These are phyloP conservation scores for Moniliella sp. DNA, from an alignment of 1,284 basidiomycete species.

Conservation along the genomic window DNA sequence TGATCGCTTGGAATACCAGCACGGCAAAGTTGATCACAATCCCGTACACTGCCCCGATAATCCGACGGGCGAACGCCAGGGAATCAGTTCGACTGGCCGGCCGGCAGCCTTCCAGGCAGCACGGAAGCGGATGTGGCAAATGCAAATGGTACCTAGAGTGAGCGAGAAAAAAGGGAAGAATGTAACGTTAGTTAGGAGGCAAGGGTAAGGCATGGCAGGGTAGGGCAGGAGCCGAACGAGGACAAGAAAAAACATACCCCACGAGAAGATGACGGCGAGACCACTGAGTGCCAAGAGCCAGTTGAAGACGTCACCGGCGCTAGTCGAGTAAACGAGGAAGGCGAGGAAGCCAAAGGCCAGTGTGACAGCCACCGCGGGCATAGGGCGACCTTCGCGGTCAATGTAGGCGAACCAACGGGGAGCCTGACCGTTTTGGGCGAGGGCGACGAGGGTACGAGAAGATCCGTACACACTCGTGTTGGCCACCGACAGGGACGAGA, in stretches of 20 bases:
- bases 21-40: constrained; percentile 27
- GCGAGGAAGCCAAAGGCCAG: constrained; percentile 22
- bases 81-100: constrained; percentile 37
- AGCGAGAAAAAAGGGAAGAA: no score
- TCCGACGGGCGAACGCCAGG: constrained; percentile 37
- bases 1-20: constrained; percentile 28
- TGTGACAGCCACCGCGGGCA: constrained; percentile 34
- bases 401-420: constrained; percentile 36
- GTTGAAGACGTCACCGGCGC: constrained; percentile 29
- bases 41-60: constrained; percentile 37
- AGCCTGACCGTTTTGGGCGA: constrained; percentile 34
- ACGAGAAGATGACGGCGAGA: constrained; percentile 40
- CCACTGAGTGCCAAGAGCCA: constrained; percentile 40
- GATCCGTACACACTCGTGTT: constrained; percentile 35
- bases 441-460: constrained; percentile 33
- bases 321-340: constrained; percentile 16
- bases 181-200: no score
- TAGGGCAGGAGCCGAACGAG: no score
- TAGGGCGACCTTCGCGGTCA: constrained; percentile 40
- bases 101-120: constrained; percentile 38
- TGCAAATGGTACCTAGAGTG: constrained; percentile 16
- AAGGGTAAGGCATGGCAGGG: no score
- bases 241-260: no score
- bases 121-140: constrained; percentile 37
- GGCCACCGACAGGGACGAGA: constrained; percentile 35